Conservation (phyloP, 2,329 filamentous ascomycete genomes). For the Colletotrichum godetiae region DNA sequence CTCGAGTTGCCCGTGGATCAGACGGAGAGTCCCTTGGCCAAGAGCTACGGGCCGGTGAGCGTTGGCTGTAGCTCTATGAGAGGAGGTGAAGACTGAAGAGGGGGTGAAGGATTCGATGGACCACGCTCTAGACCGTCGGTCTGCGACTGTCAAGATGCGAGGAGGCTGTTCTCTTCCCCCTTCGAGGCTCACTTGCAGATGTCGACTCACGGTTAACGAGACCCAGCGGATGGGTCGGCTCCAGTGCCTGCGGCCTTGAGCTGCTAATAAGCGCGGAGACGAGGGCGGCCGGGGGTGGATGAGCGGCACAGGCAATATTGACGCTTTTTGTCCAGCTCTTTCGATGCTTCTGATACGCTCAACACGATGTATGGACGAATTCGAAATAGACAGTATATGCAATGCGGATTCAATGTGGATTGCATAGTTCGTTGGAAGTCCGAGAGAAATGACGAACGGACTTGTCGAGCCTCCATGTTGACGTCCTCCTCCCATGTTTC, state of each 20-base stretch:
- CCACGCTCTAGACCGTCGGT: conserved; percentile 18
- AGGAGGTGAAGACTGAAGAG: not conserved
- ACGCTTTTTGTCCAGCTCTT: not conserved
- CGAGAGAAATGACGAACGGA: not conserved
- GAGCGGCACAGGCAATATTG: conserved; percentile 6
- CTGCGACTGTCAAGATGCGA: conserved; percentile 14
- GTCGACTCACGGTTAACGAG: conserved; percentile 1
- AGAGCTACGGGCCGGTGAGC: conserved; percentile 5
- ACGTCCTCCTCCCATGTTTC: conserved; percentile 2
- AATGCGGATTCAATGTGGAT: conserved; percentile 9
- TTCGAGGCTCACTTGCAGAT: conserved; percentile 6
- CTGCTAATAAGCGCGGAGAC: conserved; percentile 5
- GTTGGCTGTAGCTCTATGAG: not conserved
- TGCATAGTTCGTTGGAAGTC: not conserved
- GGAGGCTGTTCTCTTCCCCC: not conserved
- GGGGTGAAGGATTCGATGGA: conserved; percentile 1
- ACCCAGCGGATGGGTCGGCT: conserved; percentile 17
- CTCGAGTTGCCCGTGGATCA: conserved; percentile 9
- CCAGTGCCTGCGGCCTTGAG: not conserved
- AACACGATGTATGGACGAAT: not conserved
- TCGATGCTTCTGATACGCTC: not conserved
- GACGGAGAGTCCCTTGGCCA: conserved; percentile 12
- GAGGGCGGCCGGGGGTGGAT: not conserved
- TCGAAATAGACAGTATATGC: not conserved
- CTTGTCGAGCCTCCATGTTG: not conserved